Evolutionary conservation across 805 yeast genomes (phyloP), one percentile per base, ranked within the genome.

Genomic region (Hagleromyces aurorensis): DNA sequence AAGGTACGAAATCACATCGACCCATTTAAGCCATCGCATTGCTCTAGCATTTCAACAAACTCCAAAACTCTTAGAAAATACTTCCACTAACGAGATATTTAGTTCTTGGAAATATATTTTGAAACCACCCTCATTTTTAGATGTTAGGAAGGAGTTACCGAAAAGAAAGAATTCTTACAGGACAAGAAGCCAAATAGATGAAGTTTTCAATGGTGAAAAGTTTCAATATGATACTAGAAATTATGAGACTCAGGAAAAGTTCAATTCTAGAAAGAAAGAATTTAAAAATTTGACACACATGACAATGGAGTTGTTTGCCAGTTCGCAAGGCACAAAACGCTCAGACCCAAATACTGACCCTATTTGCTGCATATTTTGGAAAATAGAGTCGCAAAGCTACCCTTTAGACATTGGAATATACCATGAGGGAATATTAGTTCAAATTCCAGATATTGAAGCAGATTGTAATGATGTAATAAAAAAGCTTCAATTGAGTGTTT

Each of bases 281-380:
- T n/a, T n/a, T 36, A 64, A 63, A 27, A 59, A 67, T 15, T 46
- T 86, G 45, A 64, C 78, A 0, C 63, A 73, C n/a, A 55, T 86
- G 19, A 61, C 69, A 5, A 39, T 84, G 32, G 97, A 89, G 45
- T 48, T 84, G 0, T 87, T 78, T 52, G 75, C 70, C 0, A 68
- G 68, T 24, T 69, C 79, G 0, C 50, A 72, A n/a, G 65, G 54
- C 0, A 61, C 56, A 6, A 51, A 61, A 7, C 41, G 50, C 6
- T 89, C 96, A 0, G 79, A 85, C 44, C 93, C 96, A 0, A 33
- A 43, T 3, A 23, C 40, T 1, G 94, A 89, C 52, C 61, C 69
- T 1, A 61, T 87, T 0, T 37, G 55, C 0, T 67, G 76, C 6
- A 66, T 86, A 0, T 67, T 79, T 40, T 86, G 89, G 79, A 64